phyloP scores from a whole-genome alignment of 169 alveolate genomes.

The Blepharisma undulans region DNA sequence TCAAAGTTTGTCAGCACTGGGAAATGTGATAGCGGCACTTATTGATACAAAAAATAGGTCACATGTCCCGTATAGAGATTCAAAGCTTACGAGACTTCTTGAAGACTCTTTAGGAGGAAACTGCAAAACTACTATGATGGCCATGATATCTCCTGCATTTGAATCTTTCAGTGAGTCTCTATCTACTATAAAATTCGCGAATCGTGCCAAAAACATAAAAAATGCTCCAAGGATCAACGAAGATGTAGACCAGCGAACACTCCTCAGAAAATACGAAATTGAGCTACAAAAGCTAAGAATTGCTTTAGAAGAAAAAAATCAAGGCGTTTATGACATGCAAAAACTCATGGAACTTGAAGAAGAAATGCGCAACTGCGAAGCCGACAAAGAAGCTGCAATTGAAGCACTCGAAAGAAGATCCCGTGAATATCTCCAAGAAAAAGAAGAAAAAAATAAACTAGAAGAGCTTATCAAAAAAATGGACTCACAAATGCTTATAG shows the following conservation, averaged over 20 bases:
- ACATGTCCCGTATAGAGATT: conserved; percentile 87
- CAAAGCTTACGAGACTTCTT: conserved; percentile 81
- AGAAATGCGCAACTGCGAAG: conserved; percentile 80
- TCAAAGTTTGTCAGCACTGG: conserved; percentile 79
- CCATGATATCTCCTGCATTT: conserved; percentile 82
- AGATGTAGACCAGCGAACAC: conserved; percentile 83
- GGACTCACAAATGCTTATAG: conserved; percentile 82
- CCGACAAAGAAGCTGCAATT: conserved; percentile 83
- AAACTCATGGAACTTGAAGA: conserved; percentile 76
- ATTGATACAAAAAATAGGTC: conserved; percentile 72
- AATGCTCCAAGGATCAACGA: conserved; percentile 79
- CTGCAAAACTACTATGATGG: conserved; percentile 88
- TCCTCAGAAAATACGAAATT: conserved; percentile 82
- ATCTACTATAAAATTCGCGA: conserved; percentile 88
- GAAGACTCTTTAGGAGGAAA: conserved; percentile 90
- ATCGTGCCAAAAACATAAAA: conserved; percentile 89
- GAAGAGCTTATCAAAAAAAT: conserved; percentile 81
- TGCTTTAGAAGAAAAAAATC: conserved; percentile 74
- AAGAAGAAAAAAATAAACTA: conserved; percentile 83
- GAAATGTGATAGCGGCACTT: conserved; percentile 85
- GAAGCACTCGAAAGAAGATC: conserved; percentile 82
- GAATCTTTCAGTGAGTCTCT: conserved; percentile 90
- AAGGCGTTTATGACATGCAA: conserved; percentile 54
- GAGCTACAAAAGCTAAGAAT: conserved; percentile 79
- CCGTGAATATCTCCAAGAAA: conserved; percentile 74